Evolutionary conservation across 441 rosid genomes (phyloP), one percentile per base, ranked within the genome.

Genomic region (Dalechampia spathulata): DNA sequence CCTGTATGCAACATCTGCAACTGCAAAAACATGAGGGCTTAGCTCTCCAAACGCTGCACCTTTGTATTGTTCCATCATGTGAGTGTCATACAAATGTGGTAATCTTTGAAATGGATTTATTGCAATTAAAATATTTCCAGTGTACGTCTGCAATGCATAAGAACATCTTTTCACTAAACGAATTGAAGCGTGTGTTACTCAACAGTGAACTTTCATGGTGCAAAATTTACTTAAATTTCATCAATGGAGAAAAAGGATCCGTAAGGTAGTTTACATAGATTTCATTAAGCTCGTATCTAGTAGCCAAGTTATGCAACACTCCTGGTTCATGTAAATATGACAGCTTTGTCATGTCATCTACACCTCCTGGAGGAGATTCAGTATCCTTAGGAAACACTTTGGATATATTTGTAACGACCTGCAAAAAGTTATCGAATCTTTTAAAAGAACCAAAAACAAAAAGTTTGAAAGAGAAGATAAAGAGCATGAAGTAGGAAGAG

Each of bases 341-440:
- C 68, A 94, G 92, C 82, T 94, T 94, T 52, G 99, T 94, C 99
- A 94, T 94, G 82, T 94, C 99, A 86, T 94, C 99, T 43, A 90
- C 99, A 64, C 99, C 99, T 38, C 96, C 98, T 40, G 98, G 96
- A 36, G 89, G 76, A 38, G 96, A 98, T 76, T 94, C 99, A 5
- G 92, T 94, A 71, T 94, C 99, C 69, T 90, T 86, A 30, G 98
- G 98, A 67, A 71, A 90, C 21, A 88, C 86, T 60, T 80, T 90
- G 52, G 92, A 86, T 30, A 83, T 78, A 62, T 83, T 79, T 34
- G 94, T 72, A 69, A 88, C 92, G 63, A 79, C 86, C 99, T 94
- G 86, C 68, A 55, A 56, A 28, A 7, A 36, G 61, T 39, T 53
- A 66, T 39, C 57, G 49, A 38, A 46, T 64, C 57, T 47, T 10